phyloP scores from a whole-genome alignment of 176 grass and related monocot genomes.

The Cocos nucifera region DNA sequence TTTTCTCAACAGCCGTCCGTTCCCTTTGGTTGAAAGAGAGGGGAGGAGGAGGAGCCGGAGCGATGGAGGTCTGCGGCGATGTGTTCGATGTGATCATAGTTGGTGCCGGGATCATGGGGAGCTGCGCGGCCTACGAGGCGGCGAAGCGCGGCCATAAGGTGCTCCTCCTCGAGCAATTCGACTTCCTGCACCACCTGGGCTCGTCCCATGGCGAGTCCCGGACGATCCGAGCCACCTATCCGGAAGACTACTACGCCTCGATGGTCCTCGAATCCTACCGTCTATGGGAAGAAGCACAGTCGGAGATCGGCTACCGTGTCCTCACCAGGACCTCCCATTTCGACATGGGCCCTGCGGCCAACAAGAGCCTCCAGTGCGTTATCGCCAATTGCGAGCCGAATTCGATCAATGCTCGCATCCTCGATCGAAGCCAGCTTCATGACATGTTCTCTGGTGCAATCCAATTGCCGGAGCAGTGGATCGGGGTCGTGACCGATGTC shows the following conservation, averaged over 20 bases:
- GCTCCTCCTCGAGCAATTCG: constrained; percentile 75
- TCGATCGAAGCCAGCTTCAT: not conserved
- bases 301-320: constrained; percentile 51
- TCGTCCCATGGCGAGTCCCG: constrained; percentile 95
- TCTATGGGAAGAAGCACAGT: constrained; percentile 52
- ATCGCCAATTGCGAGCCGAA: constrained; percentile 4
- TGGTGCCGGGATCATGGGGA: constrained; percentile 88
- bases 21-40: too few relatives aligned
- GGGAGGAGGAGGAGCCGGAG: too few relatives aligned
- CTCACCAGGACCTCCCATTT: constrained; percentile 62
- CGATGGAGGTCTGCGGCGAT: too few relatives aligned
- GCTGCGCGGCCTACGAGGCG: constrained; percentile 72
- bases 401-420: constrained; percentile 17
- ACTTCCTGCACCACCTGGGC: constrained; percentile 75
- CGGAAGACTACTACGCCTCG: constrained; percentile 66
- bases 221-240: constrained; percentile 76
- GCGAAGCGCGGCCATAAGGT: constrained; percentile 32
- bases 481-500: constrained; percentile 27
- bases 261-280: constrained; percentile 46
- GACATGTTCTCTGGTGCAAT: constrained; percentile 31
- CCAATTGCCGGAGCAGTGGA: constrained; percentile 44
- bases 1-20: too few relatives aligned
- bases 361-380: constrained; percentile 18
- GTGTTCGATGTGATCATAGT: constrained; percentile 59
- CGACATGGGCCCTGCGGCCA: constrained; percentile 43